These are phyloP conservation scores for Trichoderma sp. DNA, from an alignment of 2,329 filamentous ascomycete genomes.

Conservation along the genomic window DNA sequence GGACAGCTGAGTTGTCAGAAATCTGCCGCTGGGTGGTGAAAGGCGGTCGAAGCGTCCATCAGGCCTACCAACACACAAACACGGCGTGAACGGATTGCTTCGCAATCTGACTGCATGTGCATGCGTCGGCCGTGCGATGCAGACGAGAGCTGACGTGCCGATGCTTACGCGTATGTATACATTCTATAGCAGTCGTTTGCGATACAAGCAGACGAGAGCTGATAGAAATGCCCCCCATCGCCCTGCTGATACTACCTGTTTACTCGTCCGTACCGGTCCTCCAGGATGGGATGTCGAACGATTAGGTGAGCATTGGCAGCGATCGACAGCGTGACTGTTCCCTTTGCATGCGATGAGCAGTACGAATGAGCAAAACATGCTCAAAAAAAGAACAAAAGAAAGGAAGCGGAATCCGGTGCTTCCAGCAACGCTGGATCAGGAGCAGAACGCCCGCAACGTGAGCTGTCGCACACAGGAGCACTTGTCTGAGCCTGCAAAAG, in stretches of 20 bases:
- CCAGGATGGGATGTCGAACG: neutral
- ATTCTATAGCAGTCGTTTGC: neutral
- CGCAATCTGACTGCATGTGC: conserved; percentile 13
- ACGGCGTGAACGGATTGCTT: neutral
- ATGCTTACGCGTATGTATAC: neutral
- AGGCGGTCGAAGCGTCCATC: neutral
- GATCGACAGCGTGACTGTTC: neutral
- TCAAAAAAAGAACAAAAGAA: neutral
- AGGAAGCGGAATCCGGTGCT: neutral
- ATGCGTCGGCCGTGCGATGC: conserved; percentile 10
- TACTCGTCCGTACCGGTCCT: no score
- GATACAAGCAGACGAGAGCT: neutral
- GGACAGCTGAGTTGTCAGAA: neutral
- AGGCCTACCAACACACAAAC: neutral
- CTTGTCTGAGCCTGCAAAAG: neutral
- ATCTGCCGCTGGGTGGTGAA: neutral
- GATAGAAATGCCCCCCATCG: neutral
- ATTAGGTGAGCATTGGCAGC: conserved; percentile 2
- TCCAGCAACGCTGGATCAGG: neutral
- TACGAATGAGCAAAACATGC: neutral
- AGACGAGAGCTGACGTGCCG: conserved; percentile 13
- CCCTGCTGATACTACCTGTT: neutral
- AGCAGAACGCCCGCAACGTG: neutral
- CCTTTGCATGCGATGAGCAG: neutral
- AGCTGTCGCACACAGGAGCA: conserved; percentile 8